Conservation (phyloP, 768 basidiomycete genomes). For the Thelephora aurantiotincta region DNA sequence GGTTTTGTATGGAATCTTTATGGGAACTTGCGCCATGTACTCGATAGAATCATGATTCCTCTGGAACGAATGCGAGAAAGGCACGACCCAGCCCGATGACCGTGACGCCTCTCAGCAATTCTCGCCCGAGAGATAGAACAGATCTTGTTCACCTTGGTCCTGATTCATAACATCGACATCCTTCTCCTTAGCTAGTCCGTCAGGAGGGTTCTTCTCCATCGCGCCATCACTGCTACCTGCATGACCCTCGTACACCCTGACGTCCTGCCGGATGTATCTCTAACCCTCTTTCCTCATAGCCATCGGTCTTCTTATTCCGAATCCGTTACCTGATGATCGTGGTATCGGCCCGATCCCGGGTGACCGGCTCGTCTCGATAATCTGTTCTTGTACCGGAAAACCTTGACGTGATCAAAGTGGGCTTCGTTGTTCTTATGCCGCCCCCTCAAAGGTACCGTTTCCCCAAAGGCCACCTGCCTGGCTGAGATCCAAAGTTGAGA, state of each 20-base stretch:
- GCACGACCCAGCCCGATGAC: too few relatives aligned
- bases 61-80: too few relatives aligned
- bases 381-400: neutral
- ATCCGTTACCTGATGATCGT: neutral
- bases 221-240: neutral
- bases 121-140: too few relatives aligned
- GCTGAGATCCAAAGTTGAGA: neutral
- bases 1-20: too few relatives aligned
- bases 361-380: neutral
- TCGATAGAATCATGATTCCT: too few relatives aligned
- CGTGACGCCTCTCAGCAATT: too few relatives aligned
- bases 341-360: neutral
- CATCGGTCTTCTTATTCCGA: neutral
- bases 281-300: neutral
- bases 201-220: neutral
- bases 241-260: neutral
- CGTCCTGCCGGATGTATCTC: neutral
- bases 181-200: neutral
- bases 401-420: neutral
- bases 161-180: too few relatives aligned
- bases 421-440: neutral
- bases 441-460: neutral
- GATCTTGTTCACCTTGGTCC: too few relatives aligned
- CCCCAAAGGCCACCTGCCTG: neutral
- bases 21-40: too few relatives aligned